Conservation (phyloP, 2,329 filamentous ascomycete species). For the Hypoxylon sp. region DNA sequence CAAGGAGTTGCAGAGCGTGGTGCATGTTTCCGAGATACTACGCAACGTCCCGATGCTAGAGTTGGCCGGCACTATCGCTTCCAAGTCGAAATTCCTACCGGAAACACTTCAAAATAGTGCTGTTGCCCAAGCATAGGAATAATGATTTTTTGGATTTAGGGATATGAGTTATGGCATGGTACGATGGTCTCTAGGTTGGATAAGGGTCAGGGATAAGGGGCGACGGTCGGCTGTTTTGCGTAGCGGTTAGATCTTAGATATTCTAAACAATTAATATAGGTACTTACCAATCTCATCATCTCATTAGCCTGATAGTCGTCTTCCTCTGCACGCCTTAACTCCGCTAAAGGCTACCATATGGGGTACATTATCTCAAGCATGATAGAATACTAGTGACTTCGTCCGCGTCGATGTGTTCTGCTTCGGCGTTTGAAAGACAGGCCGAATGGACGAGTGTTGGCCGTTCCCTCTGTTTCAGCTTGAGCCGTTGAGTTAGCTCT, state of each 20-base stretch:
- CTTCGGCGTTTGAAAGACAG: conserved; percentile 50
- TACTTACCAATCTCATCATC: not conserved
- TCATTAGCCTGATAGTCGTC: not conserved
- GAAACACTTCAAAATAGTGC: conserved; percentile 37
- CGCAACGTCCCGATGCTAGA: conserved; percentile 47
- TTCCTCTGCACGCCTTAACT: not conserved
- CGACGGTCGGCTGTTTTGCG: not conserved
- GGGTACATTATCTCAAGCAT: conserved; percentile 25
- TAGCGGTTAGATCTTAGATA: conserved; percentile 1
- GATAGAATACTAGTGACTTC: conserved; percentile 49
- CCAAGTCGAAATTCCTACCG: conserved; percentile 47
- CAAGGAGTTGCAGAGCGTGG: conserved; percentile 46
- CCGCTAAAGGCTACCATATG: not conserved
- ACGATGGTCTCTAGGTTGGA: not conserved
- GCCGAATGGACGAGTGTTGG: conserved; percentile 63
- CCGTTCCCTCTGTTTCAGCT: conserved; percentile 45
- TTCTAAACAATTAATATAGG: conserved; percentile 3
- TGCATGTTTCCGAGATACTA: conserved; percentile 48
- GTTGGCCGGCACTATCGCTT: conserved; percentile 45
- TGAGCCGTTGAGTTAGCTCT: conserved; percentile 45
- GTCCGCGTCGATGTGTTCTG: conserved; percentile 44
- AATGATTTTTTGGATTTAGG: not conserved
- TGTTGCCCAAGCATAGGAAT: conserved; percentile 7
- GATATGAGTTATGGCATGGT: conserved; percentile 8
- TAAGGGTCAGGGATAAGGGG: not conserved